These are phyloP conservation scores for Lachnellula subtilissima DNA, from an alignment of 2,329 filamentous ascomycete species.

Conservation along the genomic window DNA sequence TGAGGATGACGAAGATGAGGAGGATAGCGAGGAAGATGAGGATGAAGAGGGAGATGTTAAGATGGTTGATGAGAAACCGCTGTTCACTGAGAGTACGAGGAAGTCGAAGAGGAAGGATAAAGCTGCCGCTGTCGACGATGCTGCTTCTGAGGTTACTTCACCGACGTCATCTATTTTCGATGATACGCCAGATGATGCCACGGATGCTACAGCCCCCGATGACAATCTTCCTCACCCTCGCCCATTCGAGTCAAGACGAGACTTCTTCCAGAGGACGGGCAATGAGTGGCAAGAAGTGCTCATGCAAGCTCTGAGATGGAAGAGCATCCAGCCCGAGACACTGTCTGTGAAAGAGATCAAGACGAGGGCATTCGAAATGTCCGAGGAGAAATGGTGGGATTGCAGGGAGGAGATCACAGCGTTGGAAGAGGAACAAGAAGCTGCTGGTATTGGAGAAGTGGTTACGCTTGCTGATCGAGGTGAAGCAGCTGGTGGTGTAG, in stretches of 20 bases:
- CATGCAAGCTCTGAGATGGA: slow-evolving; percentile 68
- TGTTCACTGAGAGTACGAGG: slow-evolving; percentile 41
- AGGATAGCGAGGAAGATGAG: slow-evolving; percentile 45
- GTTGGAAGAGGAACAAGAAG: slow-evolving; percentile 93
- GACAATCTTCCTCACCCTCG: slow-evolving; percentile 34
- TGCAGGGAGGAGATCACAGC: slow-evolving; percentile 87
- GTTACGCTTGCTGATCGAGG: slow-evolving; percentile 76
- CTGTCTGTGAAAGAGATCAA: slow-evolving; percentile 86
- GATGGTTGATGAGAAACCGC: slow-evolving; percentile 30
- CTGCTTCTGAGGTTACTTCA: slow-evolving; percentile 38
- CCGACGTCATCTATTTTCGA: slow-evolving; percentile 51
- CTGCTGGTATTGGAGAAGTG: slow-evolving; percentile 79
- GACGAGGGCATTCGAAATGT: slow-evolving; percentile 80
- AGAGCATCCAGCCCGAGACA: slow-evolving; percentile 60
- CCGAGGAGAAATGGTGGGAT: slow-evolving; percentile 99
- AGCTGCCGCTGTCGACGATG: slow-evolving; percentile 37
- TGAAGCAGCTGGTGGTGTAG: slow-evolving; percentile 38
- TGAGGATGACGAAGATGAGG: slow-evolving; percentile 47
- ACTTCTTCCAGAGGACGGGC: slow-evolving; percentile 86
- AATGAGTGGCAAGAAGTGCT: slow-evolving; percentile 87
- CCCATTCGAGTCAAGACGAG: slow-evolving; percentile 77
- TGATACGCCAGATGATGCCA: slow-evolving; percentile 36
- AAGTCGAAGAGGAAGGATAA: slow-evolving; percentile 55
- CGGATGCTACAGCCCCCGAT: slow-evolving; percentile 16
- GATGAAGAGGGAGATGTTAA: slow-evolving; percentile 40